Evolutionary conservation across 305 asterid species (phyloP).

Genomic region (Andrographis paniculata): DNA sequence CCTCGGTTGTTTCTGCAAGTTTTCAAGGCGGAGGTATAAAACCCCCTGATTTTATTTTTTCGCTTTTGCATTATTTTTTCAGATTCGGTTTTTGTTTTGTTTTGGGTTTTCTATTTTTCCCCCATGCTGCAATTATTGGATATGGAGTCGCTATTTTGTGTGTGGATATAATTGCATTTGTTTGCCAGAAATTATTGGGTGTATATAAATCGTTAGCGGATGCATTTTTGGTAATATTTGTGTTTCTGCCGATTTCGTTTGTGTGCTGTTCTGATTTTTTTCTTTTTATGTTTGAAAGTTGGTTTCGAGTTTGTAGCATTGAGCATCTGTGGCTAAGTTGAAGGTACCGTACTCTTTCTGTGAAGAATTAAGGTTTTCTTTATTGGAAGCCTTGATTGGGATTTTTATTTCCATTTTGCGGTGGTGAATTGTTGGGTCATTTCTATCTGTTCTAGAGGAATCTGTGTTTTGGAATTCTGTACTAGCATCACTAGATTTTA

Average conservation of each 20-base stretch:
- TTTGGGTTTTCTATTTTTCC: too few relatives aligned
- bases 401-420: not conserved
- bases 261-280: conserved; percentile 15
- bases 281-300: conserved; percentile 4
- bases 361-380: conserved; percentile 4
- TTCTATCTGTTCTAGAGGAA: conserved; percentile 6
- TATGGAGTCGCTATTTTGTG: too few relatives aligned
- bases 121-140: too few relatives aligned
- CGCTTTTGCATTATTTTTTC: not conserved
- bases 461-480: conserved; percentile 1
- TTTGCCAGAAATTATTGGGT: not conserved
- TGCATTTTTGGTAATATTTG: conserved; percentile 11
- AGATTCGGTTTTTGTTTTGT: not conserved
- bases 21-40: not conserved
- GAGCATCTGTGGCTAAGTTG: not conserved
- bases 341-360: conserved; percentile 5
- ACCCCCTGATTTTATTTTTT: not conserved
- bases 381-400: conserved; percentile 8
- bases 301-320: conserved; percentile 10
- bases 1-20: not conserved
- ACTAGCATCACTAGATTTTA: not conserved
- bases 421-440: not conserved
- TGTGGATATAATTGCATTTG: not conserved
- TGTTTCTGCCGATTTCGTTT: not conserved
- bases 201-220: not conserved